Base-by-base conservation (phyloP, 306 rosid genomes). In the Sicyos baderoa region DNA sequence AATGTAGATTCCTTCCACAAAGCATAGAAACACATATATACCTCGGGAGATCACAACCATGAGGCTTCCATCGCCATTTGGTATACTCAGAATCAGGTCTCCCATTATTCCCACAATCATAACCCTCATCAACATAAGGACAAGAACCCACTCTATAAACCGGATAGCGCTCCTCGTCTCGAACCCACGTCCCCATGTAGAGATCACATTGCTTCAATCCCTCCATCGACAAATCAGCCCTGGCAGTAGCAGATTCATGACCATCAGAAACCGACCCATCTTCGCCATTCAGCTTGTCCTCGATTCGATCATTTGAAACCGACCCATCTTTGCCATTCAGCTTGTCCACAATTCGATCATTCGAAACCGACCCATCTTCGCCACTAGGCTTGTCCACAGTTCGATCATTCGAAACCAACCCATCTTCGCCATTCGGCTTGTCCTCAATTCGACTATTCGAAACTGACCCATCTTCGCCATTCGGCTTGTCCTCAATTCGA, bases 11-110 rank as follows among this genome's bases (percentile, higher is more conserved):
- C 51, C 51, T 47, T 47, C 12, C 12, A 12, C n/a, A 47, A 50
- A 23, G 4, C 2, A 32, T 51, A 51, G 19, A 51, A 13, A 53
- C 27, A 11, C 35, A 29, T 29, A 29, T 16, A n/a, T 76, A 90
- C 99, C 86, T 86, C 50, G 97, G 96, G 77, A 90, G 94, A 82
- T 93, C 87, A 76, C 97, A 90, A 4, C 49, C 85, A 25, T 88
- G 70, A 47, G 99, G 97, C 74, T 90, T 90, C 99, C 99, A 93
- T 17, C 96, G 87, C 99, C 97, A 93, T 59, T 84, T 86, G 32
- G 88, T 78, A 77, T 82, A 93, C 50, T 78, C 84, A 32, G 77
- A 76, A 48, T 93, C 99, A 4, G 14, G 52, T 54, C 99, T 86
- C 18, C 97, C 97, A 58, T 93, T 90, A 72, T 12, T 50, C 66